A percentile compares a stretch with the other conserved stretches of the same genome.
phyloP scores from a whole-genome alignment of 495 filamentous ascomycete genomes.

The Penicillium ochrochloron region DNA sequence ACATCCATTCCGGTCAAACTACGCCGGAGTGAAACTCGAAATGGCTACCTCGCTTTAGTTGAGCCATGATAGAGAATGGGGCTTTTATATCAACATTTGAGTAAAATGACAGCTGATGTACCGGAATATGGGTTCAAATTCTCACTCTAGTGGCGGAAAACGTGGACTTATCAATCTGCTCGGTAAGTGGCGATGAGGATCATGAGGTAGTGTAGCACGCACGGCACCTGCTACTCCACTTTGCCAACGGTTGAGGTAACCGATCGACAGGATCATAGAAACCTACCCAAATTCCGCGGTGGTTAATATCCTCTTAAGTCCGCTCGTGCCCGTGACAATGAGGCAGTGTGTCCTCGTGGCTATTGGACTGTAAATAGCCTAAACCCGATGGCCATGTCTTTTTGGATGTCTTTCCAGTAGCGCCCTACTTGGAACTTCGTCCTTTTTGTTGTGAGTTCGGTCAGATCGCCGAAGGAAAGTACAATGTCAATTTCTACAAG shows the following conservation, averaged over 20 bases:
- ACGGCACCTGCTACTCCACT: neutral
- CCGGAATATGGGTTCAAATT: neutral
- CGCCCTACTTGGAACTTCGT: neutral
- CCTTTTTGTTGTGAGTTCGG: neutral
- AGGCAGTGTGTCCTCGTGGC: neutral
- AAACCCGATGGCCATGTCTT: neutral
- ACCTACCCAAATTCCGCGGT: neutral
- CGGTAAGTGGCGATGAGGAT: neutral
- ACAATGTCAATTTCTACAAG: neutral
- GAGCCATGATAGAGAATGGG: neutral
- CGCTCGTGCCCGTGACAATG: neutral
- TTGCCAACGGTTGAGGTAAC: neutral
- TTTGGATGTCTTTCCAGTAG: neutral
- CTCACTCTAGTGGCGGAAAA: neutral
- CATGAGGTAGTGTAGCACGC: too few relatives aligned
- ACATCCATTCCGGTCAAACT: neutral
- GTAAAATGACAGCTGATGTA: neutral
- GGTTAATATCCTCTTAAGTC: neutral
- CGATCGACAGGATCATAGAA: neutral
- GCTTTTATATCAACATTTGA: neutral
- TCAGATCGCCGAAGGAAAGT: neutral
- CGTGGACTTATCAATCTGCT: neutral
- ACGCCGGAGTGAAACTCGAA: neutral
- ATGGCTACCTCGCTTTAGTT: neutral
- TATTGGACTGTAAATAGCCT: neutral